Percentiles rank a stretch among this genome's conserved stretches.
Conservation (phyloP, 2,329 filamentous ascomycete genomes). For the Xylaria sp. region DNA sequence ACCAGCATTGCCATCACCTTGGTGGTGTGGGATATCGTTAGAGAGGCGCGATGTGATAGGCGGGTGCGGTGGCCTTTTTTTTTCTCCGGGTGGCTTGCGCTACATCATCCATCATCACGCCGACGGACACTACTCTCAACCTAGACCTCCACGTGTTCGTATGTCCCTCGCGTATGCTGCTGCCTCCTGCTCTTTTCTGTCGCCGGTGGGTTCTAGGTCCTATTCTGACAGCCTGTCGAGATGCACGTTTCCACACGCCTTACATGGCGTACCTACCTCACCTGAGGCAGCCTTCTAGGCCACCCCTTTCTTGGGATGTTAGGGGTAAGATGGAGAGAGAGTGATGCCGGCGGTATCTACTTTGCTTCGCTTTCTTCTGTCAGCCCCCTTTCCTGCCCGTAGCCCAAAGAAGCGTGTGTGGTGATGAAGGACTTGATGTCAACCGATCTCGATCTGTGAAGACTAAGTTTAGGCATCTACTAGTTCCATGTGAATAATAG, state of each 20-base stretch:
- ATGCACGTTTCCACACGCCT: conserved; percentile 7
- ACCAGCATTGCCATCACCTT: conserved; percentile 25
- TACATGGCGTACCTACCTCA: conserved; percentile 6
- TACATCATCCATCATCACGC: conserved; percentile 6
- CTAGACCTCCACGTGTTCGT: conserved; percentile 12
- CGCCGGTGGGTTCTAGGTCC: background rate
- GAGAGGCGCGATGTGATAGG: conserved; percentile 6
- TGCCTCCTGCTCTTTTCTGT: conserved; percentile 9
- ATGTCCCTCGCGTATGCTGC: background rate
- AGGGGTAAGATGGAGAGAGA: conserved; percentile 7
- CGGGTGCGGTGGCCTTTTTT: background rate
- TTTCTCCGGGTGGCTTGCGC: conserved; percentile 10
- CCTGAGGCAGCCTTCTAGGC: conserved; percentile 10
- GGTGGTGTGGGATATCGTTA: background rate
- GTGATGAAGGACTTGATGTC: background rate
- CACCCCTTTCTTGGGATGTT: background rate
- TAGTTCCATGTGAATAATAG: background rate
- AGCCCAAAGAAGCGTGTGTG: background rate
- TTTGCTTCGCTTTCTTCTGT: conserved; percentile 11
- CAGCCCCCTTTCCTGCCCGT: conserved; percentile 11
- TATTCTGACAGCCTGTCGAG: background rate
- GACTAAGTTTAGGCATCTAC: background rate
- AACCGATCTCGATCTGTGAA: conserved; percentile 1
- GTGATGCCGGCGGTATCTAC: background rate
- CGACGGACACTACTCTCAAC: conserved; percentile 8